These are phyloP conservation scores for Trichosanthes truncata DNA, from an alignment of 306 rosid species.

Conservation along the genomic window DNA sequence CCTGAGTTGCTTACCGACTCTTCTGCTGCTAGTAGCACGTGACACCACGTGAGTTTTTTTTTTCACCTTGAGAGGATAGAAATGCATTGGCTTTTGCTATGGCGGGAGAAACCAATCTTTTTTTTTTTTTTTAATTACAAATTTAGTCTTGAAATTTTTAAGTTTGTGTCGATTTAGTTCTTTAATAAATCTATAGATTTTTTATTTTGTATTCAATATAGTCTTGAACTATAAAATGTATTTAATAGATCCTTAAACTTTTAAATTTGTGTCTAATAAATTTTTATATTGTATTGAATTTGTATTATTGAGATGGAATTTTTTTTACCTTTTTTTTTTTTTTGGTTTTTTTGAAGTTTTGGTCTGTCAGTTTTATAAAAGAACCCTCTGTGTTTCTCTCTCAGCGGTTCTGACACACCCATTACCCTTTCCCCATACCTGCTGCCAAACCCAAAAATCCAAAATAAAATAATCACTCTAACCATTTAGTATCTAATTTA, in stretches of 20 bases:
- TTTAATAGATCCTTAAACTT: too few species aligned
- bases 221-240: too few species aligned
- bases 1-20: too few species aligned
- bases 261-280: too few species aligned
- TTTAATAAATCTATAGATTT: too few species aligned
- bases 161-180: too few species aligned
- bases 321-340: background rate
- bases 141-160: too few species aligned
- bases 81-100: background rate
- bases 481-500: background rate
- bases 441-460: background rate
- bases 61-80: background rate
- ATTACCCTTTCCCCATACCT: background rate
- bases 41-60: background rate
- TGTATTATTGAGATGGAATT: too few species aligned
- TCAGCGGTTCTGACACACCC: background rate
- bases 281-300: too few species aligned
- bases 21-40: background rate
- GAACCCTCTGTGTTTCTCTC: background rate
- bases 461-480: background rate
- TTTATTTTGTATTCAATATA: too few species aligned
- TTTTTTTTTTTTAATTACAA: too few species aligned
- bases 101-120: background rate
- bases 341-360: background rate
- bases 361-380: background rate